phyloP scores from a whole-genome alignment of 257 asterid genomes.

The Penstemon eatonii region DNA sequence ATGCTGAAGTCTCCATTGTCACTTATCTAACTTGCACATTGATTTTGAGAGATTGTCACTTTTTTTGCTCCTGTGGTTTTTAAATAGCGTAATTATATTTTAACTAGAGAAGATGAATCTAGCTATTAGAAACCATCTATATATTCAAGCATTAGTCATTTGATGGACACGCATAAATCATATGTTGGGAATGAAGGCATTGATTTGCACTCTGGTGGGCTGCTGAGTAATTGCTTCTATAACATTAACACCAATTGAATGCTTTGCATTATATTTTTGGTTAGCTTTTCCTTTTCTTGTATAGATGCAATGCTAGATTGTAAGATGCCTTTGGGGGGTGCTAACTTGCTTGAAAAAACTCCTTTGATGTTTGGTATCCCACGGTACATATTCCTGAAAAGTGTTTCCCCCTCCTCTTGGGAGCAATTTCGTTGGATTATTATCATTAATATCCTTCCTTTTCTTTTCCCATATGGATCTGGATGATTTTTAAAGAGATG shows the following conservation, averaged over 20 bases:
- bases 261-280: too few relatives aligned
- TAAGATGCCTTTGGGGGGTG: background rate
- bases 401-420: background rate
- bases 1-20: too few relatives aligned
- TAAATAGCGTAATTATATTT: background rate
- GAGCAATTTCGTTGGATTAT: constrained; percentile 4
- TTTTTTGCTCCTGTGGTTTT: background rate
- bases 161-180: background rate
- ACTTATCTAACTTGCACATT: background rate
- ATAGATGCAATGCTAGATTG: background rate
- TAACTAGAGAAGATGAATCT: background rate
- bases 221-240: background rate
- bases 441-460: constrained; percentile 15
- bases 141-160: too few relatives aligned
- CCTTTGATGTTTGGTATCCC: too few relatives aligned
- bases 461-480: constrained; percentile 17
- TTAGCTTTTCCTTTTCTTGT: background rate
- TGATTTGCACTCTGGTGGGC: background rate
- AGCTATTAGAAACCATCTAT: background rate
- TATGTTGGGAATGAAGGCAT: background rate
- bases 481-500: constrained; percentile 57
- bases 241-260: background rate
- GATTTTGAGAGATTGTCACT: background rate
- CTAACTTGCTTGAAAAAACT: background rate
- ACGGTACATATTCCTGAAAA: too few relatives aligned